Conservation (phyloP, 164 flowering plant species). For the Kingdonia uniflora region DNA sequence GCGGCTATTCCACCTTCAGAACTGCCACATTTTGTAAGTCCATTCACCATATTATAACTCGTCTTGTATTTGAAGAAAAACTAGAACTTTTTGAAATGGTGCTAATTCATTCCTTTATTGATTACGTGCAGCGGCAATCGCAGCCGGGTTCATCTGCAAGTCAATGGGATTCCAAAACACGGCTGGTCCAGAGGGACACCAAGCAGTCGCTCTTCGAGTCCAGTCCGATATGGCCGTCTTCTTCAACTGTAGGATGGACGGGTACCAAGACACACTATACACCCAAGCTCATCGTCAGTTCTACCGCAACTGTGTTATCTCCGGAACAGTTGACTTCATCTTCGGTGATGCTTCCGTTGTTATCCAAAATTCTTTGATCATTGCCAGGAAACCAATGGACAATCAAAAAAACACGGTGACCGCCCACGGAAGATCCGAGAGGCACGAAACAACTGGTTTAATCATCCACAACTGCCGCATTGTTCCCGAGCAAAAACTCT, state of each 20-base stretch:
- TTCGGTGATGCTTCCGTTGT: conserved; percentile 36
- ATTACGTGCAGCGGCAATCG: conserved; percentile 27
- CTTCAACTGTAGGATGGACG: conserved; percentile 50
- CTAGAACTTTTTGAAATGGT: background rate
- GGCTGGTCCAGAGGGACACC: conserved; percentile 57
- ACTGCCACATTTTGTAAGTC: conserved; percentile 45
- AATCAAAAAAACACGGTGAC: conserved; percentile 38
- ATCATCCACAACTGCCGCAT: conserved; percentile 50
- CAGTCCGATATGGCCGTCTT: conserved; percentile 33
- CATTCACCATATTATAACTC: too few relatives aligned
- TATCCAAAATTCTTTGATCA: conserved; percentile 34
- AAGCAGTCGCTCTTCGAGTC: conserved; percentile 48
- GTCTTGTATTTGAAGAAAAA: background rate
- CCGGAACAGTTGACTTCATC: conserved; percentile 59
- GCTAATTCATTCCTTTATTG: background rate
- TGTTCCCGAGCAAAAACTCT: conserved; percentile 30
- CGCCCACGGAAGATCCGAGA: conserved; percentile 31
- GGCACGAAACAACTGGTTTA: conserved; percentile 22
- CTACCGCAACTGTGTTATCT: conserved; percentile 44
- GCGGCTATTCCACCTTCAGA: conserved; percentile 26
- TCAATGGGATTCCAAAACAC: conserved; percentile 50
- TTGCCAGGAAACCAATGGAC: conserved; percentile 37
- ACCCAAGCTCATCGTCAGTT: conserved; percentile 40
- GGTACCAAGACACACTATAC: conserved; percentile 52
- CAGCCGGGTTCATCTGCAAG: conserved; percentile 33